These are phyloP conservation scores for Lathyrus sativus DNA, from an alignment of 306 rosid genomes.

Conservation along the genomic window DNA sequence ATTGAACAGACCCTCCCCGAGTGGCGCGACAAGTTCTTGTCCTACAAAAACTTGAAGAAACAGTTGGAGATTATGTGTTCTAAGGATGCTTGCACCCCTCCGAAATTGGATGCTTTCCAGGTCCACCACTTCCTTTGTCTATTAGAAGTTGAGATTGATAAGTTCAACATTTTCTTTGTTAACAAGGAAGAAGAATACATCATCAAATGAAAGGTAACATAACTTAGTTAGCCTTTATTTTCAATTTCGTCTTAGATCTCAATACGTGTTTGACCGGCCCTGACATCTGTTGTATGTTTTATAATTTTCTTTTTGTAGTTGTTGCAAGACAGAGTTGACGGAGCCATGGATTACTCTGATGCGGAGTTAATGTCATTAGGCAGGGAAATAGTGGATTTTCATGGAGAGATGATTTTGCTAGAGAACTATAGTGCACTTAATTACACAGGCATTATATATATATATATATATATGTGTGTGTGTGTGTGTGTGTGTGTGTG, in stretches of 20 bases:
- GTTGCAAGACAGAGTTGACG: slow-evolving; percentile 61
- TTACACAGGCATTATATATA: no score
- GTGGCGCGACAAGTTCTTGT: no score
- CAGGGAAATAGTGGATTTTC: no score
- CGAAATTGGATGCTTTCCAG: slow-evolving; percentile 35
- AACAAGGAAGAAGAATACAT: slow-evolving; percentile 73
- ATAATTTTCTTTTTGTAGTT: slow-evolving; percentile 47
- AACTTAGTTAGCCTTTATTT: background rate
- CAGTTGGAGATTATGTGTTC: slow-evolving; percentile 57
- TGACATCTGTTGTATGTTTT: background rate
- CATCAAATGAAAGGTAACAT: slow-evolving; percentile 65
- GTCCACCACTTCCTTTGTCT: slow-evolving; percentile 55
- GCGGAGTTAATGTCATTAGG: slow-evolving; percentile 62
- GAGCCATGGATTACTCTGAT: slow-evolving; percentile 58
- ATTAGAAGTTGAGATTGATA: slow-evolving; percentile 57
- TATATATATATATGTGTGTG: no score
- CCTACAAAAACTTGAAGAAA: slow-evolving; percentile 79
- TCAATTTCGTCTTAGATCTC: no score
- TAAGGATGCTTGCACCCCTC: slow-evolving; percentile 2
- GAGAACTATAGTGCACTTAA: no score
- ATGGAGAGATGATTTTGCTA: no score
- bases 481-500: no score
- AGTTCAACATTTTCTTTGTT: slow-evolving; percentile 55
- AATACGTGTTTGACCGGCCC: background rate
- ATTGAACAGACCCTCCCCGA: slow-evolving; percentile 77